phyloP scores from a whole-genome alignment of 1,284 basidiomycete species.

The Naganishia sp. region DNA sequence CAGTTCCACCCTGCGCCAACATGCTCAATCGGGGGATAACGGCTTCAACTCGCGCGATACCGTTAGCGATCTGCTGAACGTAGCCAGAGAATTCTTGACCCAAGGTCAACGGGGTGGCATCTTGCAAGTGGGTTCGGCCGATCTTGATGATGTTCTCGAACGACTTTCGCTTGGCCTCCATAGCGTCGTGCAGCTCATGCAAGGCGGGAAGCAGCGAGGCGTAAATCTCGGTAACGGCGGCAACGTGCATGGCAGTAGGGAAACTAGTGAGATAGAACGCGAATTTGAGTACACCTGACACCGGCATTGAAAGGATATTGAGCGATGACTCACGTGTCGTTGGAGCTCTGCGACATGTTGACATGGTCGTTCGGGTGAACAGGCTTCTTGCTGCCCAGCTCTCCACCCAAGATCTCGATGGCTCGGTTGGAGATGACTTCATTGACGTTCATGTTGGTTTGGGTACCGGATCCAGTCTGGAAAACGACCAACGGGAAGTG shows the following conservation, averaged over 20 bases:
- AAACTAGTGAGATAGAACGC: conserved; percentile 62
- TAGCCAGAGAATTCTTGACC: conserved; percentile 99
- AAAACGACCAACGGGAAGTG: conserved; percentile 99
- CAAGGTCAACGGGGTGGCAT: conserved; percentile 95
- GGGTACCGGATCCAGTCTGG: conserved; percentile 98
- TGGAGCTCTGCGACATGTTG: conserved; percentile 98
- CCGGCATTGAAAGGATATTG: neutral
- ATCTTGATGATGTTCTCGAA: conserved; percentile 97
- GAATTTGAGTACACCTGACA: neutral
- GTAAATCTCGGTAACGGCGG: conserved; percentile 87
- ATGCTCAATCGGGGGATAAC: conserved; percentile 83
- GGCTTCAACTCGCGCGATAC: conserved; percentile 80
- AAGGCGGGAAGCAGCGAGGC: conserved; percentile 82
- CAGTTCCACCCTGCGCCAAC: conserved; percentile 97
- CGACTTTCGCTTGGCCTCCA: conserved; percentile 75
- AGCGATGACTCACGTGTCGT: conserved; percentile 73
- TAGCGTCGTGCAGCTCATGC: conserved; percentile 75
- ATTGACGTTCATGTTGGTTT: conserved; percentile 99
- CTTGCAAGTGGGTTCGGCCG: conserved; percentile 95
- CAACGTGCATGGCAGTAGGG: conserved; percentile 99
- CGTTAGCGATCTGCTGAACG: conserved; percentile 90
- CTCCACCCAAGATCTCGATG: conserved; percentile 93
- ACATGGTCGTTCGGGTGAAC: conserved; percentile 99
- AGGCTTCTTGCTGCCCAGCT: conserved; percentile 93
- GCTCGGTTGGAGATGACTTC: conserved; percentile 99